Conservation (phyloP, 78 protist species). For the Emiliania huxleyi region DNA sequence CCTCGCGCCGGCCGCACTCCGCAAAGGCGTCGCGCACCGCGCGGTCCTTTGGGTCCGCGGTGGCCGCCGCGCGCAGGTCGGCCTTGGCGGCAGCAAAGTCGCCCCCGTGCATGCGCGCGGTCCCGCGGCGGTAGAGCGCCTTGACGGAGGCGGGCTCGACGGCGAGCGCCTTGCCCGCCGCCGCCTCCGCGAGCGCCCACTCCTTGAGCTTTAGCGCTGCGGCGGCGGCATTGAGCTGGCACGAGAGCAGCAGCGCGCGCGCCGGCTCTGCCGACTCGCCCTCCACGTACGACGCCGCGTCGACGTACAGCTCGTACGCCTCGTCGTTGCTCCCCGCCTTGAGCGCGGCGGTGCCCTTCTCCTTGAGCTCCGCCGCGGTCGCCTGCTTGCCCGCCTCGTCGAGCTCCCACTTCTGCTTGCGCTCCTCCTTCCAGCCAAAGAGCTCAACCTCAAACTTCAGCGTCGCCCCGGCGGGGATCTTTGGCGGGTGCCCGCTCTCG, state of each 20-base stretch:
- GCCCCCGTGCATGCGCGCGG: background rate
- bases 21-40: background rate
- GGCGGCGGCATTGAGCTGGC: constrained; percentile 20
- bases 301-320: constrained; percentile 23
- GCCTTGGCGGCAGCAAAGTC: background rate
- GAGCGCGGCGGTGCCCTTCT: background rate
- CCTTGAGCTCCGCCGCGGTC: background rate
- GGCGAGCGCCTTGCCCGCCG: background rate
- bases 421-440: constrained; percentile 22
- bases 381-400: background rate
- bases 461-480: constrained; percentile 47
- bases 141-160: constrained; percentile 9
- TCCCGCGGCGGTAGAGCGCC: constrained; percentile 47
- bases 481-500: constrained; percentile 68
- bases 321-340: background rate
- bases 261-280: constrained; percentile 16
- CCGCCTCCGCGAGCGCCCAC: background rate
- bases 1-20: background rate
- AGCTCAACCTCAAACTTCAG: constrained; percentile 46
- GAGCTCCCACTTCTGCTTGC: background rate
- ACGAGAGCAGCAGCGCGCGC: background rate
- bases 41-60: background rate
- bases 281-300: background rate
- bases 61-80: background rate
- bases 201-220: background rate